Base-by-base conservation (phyloP, 805 yeast species). In the Barnettozyma vustinii region DNA sequence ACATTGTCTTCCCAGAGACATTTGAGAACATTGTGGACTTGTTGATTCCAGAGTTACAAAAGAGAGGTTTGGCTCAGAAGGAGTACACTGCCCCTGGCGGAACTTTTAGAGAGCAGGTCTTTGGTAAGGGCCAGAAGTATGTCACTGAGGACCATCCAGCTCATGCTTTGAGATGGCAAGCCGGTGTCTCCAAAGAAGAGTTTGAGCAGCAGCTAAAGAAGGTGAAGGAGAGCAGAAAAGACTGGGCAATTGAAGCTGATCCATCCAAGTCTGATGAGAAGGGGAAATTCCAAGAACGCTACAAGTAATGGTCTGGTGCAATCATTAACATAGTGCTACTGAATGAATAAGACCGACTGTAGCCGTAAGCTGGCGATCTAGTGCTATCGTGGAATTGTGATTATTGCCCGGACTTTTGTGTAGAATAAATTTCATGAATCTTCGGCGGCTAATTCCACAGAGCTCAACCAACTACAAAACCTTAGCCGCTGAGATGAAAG, bases 11-110 rank as follows among this genome's bases (percentile, higher is more conserved):
- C 39, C 77, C 77, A 23, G 74, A 69, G 21, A 59, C 72, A 7
- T 73, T 69, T 52, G 73, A 71, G 52, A 68, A 66, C n/a, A 55
- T 72, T 40, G 70, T 71, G 23, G 69, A 72, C 36, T 53, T 56
- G 36, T 56, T 72, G 47, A 54, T 70, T 39, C 75, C 75, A 20
- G 75, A 66, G 45, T 59, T 71, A 42, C 68, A 65, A 52, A 55
- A 52, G 33, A 62, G 73, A 52, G 74, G 73, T 6, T 61, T 66
- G 19, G 67, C 66, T 19, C 69, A 72, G 64, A 52, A 45, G 46
- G 61, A 57, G 16, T 57, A 57, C 36, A 52, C 59, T 25, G 60
- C 54, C 19, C 56, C 61, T 57, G 50, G 74, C 42, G 63, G 68
- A 9, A 65, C 74, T 21, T 65, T 67, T 48, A 63, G 76, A 58